These are phyloP conservation scores for Lathyrus sativus DNA, from an alignment of 306 rosid genomes.

Conservation along the genomic window DNA sequence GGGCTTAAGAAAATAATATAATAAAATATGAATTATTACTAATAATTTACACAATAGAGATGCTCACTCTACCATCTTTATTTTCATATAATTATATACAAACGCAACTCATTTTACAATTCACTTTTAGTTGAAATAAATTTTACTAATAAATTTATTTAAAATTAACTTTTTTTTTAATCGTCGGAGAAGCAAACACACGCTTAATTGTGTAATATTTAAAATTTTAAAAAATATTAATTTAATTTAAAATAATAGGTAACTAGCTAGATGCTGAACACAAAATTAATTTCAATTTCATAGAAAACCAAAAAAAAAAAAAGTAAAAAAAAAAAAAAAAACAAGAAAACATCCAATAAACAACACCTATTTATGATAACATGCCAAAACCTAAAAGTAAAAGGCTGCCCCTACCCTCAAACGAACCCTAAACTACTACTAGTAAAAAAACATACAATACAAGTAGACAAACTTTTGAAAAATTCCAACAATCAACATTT, in stretches of 20 bases:
- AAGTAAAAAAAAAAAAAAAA: background rate
- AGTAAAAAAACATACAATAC: background rate
- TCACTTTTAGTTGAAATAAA: too few relatives aligned
- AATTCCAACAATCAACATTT: background rate
- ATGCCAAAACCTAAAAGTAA: conserved; percentile 14
- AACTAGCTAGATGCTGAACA: background rate
- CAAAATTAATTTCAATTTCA: background rate
- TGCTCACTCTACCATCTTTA: too few relatives aligned
- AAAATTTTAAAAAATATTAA: background rate
- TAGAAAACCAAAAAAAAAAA: background rate
- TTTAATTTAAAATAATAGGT: background rate
- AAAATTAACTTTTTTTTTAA: too few relatives aligned
- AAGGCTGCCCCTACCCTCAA: conserved; percentile 3
- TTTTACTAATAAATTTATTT: too few relatives aligned
- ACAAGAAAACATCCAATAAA: conserved; percentile 7
- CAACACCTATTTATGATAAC: conserved; percentile 2
- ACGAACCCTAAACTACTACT: background rate
- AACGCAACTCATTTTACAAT: too few relatives aligned
- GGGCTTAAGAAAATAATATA: too few relatives aligned
- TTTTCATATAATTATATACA: too few relatives aligned
- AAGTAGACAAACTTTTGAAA: background rate
- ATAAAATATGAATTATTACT: too few relatives aligned
- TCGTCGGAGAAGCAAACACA: too few relatives aligned
- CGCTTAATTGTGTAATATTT: too few relatives aligned
- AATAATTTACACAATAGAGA: too few relatives aligned